Evolutionary conservation across 495 filamentous ascomycete genomes (phyloP), one percentile per base, ranked within the genome.

Genomic region (Tuber melanosporum): DNA sequence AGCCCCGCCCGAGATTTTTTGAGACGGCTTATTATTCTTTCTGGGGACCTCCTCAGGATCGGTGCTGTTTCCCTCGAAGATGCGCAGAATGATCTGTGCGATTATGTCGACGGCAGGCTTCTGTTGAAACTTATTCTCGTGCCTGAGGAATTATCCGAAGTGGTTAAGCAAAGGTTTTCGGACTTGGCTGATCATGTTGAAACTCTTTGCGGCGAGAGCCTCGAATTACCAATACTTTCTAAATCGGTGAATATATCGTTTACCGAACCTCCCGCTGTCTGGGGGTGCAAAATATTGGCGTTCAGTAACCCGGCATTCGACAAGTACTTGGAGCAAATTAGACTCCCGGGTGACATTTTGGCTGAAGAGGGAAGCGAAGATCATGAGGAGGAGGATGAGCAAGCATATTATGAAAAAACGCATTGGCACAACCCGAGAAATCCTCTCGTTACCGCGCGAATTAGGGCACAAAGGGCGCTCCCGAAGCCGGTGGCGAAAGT

Each of bases 401-500:
- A 69, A 14, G 42, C 72, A 39, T 91, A 90, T 81, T 84, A 85
- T 70, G 92, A 94, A 76, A 81, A 90, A 0, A 86, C 85, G 3
- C 90, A 92, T 81, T 93, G 91, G 92, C 92, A 93, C 76, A 92
- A 89, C 44, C 88, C 88, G 69, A 87, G 85, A 46, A 86, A 85
- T 5, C 66, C 92, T 12, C 78, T 83, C 42, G 39, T 52, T 3
- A 76, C 73, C 7, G 71, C 71, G 3, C 77, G 77, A n/a, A 44
- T 71, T 22, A 73, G 46, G 20, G 78, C 57, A 2, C 41, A 80
- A 47, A 80, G 79, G 62, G 73, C 77, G 3, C 73, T 39, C 32
- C 79, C 7, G 73, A 78, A 7, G 42, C 79, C 26, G 78, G 78
- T n/a, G 72, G 78, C 4, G 71, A 17, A 80, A 80, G 47, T 66